Conservation (phyloP, 495 filamentous ascomycete genomes). For the Neurospora cerealis region DNA sequence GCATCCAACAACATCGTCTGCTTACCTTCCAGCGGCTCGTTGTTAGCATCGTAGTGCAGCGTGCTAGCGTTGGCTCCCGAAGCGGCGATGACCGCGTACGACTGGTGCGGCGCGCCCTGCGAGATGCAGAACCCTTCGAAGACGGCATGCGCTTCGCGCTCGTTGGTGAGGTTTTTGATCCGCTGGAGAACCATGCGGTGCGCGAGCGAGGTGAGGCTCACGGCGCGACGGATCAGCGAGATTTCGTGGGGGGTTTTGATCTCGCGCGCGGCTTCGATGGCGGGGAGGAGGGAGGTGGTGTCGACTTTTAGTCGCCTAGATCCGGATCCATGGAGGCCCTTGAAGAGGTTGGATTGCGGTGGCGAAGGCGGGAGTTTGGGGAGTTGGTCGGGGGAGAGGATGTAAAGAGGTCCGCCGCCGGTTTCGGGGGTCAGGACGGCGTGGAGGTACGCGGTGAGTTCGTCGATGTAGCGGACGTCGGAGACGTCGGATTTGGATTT, state of each 20-base stretch:
- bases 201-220: constrained; percentile 54
- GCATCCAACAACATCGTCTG: constrained; percentile 78
- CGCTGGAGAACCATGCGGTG: constrained; percentile 57
- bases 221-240: constrained; percentile 65
- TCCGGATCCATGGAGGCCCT: not conserved
- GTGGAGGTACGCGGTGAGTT: constrained; percentile 25
- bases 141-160: constrained; percentile 71
- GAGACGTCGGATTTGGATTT: constrained; percentile 43
- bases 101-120: constrained; percentile 62
- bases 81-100: constrained; percentile 80
- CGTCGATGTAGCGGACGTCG: constrained; percentile 32
- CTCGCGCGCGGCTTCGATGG: constrained; percentile 62
- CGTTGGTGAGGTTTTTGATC: constrained; percentile 54
- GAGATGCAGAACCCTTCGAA: constrained; percentile 63
- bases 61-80: constrained; percentile 68
- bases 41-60: constrained; percentile 78
- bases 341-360: not conserved
- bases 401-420: constrained; percentile 24
- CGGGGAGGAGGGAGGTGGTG: constrained; percentile 42
- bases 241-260: constrained; percentile 80
- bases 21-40: constrained; percentile 53
- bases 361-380: constrained; percentile 25
- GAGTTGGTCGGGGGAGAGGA: constrained; percentile 30
- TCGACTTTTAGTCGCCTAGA: constrained; percentile 21
- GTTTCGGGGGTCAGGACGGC: constrained; percentile 18